Base-by-base conservation (phyloP, 768 basidiomycete genomes). In the Jaapia argillacea region DNA sequence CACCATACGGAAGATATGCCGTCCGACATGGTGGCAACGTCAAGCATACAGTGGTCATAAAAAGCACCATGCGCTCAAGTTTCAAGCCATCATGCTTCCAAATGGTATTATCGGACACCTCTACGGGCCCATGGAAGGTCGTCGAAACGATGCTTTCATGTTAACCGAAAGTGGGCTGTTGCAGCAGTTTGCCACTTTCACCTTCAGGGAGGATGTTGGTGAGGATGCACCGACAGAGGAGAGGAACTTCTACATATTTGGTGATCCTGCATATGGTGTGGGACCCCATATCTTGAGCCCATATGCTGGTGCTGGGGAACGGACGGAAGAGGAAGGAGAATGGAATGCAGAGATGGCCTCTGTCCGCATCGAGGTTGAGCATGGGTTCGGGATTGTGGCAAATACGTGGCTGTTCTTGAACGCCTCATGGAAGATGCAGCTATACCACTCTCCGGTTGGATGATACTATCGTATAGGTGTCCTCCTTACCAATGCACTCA, bases 61-160 rank as follows among this genome's bases (percentile, higher is more conserved):
- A 45, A 58, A 56, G 43, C 16, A 43, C 26, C 58, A 62, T 43
- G 56, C 57, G 3, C 36, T 52, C 10, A 62, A 62, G 38, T 61
- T 43, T 36, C 59, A 61, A 31, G 56, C 49, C 1, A n/a, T 61
- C 24, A 53, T 43, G 35, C 42, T 55, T 13, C 58, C 56, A 14
- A 53, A 61, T 43, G 53, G 59, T 1, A 35, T 58, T 6, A 36
- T 58, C 42, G 57, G 48, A 2, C 59, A 58, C 45, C 42, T 57
- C 6, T 54, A 27, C 49, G 55, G 59, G 7, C 54, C 56, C 12
- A 28, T 49, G 3, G 49, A 42, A 36, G 59, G 45, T 18, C 45
- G 50, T 1, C 45, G 48, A 1, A 48, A 54, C 36, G 52, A 59
- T 40, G 46, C 46, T 16, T 16, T 27, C 6, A 36, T 56, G 5